A percentile compares a stretch with the other conserved stretches of the same genome.
Conservation (phyloP, 495 filamentous ascomycete species). For the Hypoxylon cercidicola region DNA sequence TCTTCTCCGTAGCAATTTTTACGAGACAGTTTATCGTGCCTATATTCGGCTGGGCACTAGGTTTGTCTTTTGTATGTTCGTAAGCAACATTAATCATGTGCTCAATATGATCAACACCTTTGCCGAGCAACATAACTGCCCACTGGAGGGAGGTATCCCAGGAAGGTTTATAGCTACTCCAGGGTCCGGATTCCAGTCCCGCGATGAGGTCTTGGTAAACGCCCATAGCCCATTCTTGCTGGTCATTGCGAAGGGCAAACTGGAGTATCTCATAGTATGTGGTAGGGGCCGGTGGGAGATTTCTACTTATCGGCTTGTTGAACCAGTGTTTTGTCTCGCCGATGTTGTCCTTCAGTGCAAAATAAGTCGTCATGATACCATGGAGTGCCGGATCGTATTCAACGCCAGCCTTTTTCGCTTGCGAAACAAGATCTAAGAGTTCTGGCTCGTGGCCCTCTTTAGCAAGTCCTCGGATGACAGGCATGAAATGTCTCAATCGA, state of each 20-base stretch:
- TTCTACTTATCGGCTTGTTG: slow-evolving; percentile 61
- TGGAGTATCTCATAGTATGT: slow-evolving; percentile 63
- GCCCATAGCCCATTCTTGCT: slow-evolving; percentile 69
- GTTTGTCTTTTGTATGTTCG: slow-evolving; percentile 54
- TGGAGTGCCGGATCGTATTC: slow-evolving; percentile 53
- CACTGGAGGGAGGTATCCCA: slow-evolving; percentile 80
- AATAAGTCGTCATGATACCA: slow-evolving; percentile 63
- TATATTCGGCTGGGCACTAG: slow-evolving; percentile 65
- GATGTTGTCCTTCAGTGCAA: slow-evolving; percentile 59
- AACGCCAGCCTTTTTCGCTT: slow-evolving; percentile 47
- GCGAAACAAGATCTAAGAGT: slow-evolving; percentile 54
- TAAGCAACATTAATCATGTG: slow-evolving; percentile 72
- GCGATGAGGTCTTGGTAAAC: slow-evolving; percentile 69
- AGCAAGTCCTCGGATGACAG: slow-evolving; percentile 73
- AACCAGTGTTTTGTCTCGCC: slow-evolving; percentile 72
- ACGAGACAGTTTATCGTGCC: slow-evolving; percentile 79
- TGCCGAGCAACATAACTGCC: slow-evolving; percentile 74
- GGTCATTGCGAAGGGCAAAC: slow-evolving; percentile 61
- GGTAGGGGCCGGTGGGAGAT: slow-evolving; percentile 52
- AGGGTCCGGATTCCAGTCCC: slow-evolving; percentile 46
- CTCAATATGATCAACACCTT: slow-evolving; percentile 74
- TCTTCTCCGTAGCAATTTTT: slow-evolving; percentile 72
- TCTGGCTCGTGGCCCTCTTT: slow-evolving; percentile 68
- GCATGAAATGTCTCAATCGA: slow-evolving; percentile 58
- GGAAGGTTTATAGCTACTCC: slow-evolving; percentile 51